These are phyloP conservation scores for Pichia kluyveri DNA, from an alignment of 805 yeast genomes.

Conservation along the genomic window DNA sequence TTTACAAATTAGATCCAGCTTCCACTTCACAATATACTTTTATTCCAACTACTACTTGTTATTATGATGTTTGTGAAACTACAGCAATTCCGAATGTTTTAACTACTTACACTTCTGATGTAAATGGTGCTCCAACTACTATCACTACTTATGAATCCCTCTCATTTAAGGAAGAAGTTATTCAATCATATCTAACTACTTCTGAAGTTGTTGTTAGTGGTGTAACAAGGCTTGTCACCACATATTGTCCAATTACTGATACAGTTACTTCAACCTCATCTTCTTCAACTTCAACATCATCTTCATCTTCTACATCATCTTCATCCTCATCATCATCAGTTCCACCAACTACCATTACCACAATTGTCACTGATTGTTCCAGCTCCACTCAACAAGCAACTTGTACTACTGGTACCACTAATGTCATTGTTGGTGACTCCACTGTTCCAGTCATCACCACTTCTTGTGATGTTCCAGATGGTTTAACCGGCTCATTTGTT, in stretches of 20 bases:
- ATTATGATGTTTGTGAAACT: constrained; percentile 7
- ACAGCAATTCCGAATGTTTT: constrained; percentile 5
- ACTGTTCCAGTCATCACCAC: not conserved
- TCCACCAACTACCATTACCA: not conserved
- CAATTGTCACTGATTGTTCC: not conserved
- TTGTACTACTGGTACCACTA: not conserved
- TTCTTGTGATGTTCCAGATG: constrained; percentile 2
- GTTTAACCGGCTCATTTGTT: constrained; percentile 7
- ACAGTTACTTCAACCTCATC: constrained; percentile 1
- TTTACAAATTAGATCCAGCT: constrained; percentile 5
- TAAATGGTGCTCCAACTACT: not conserved
- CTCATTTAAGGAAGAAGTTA: not conserved
- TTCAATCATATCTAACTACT: constrained; percentile 9
- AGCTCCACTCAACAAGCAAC: not conserved
- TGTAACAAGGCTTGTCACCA: constrained; percentile 10
- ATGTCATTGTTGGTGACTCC: not conserved
- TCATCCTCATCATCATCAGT: not conserved
- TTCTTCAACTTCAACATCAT: not conserved
- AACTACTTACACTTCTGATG: not conserved
- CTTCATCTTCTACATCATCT: not conserved
- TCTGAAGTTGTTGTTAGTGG: constrained; percentile 11
- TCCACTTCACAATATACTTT: constrained; percentile 1
- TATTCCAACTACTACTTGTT: constrained; percentile 7
- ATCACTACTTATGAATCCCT: constrained; percentile 3
- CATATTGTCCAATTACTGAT: constrained; percentile 13